These are phyloP conservation scores for Neurospora sp. DNA, from an alignment of 495 filamentous ascomycete genomes.

Conservation along the genomic window DNA sequence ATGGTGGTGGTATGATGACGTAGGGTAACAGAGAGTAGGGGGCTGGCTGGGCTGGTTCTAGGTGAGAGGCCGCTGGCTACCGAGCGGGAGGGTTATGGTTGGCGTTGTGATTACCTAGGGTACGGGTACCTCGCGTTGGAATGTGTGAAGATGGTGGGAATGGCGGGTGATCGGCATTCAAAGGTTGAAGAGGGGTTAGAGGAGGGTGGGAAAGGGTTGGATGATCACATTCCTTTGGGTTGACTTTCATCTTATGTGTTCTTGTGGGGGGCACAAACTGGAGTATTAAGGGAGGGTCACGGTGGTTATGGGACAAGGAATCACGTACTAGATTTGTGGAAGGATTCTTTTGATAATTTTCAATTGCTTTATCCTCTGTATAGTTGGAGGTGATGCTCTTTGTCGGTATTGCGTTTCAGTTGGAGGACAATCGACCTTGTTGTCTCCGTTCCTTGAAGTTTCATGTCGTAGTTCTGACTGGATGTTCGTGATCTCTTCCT, in stretches of 20 bases:
- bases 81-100: not conserved
- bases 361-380: not conserved
- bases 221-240: not conserved
- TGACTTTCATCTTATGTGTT: not conserved
- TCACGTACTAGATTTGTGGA: not conserved
- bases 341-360: not conserved
- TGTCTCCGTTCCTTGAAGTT: not conserved
- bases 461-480: not conserved
- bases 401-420: not conserved
- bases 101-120: not conserved
- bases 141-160: not conserved
- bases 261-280: not conserved
- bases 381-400: not conserved
- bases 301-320: not conserved
- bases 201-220: not conserved
- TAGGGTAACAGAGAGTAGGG: not conserved
- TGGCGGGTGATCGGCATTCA: not conserved
- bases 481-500: not conserved
- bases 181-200: not conserved
- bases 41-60: not conserved
- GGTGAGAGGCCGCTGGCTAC: not conserved
- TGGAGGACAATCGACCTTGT: not conserved
- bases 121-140: not conserved
- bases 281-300: not conserved
- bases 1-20: not conserved